Conservation (phyloP, 371 early-diverging fungal genomes). For the Apophysomyces sp. region DNA sequence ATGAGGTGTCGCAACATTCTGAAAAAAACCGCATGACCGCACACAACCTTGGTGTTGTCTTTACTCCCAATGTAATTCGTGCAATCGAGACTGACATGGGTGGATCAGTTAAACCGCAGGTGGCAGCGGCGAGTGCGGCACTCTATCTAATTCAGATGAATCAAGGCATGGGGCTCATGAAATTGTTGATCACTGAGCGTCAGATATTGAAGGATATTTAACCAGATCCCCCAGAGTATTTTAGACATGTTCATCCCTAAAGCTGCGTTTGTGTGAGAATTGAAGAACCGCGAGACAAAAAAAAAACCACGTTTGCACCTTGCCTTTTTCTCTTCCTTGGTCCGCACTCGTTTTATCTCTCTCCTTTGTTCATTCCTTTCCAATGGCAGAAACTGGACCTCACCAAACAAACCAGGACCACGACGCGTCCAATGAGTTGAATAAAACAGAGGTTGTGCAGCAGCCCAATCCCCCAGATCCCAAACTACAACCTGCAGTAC, state of each 20-base stretch:
- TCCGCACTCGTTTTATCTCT: background rate
- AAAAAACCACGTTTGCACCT: background rate
- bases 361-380: background rate
- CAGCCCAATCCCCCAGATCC: background rate
- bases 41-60: constrained; percentile 84
- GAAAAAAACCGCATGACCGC: constrained; percentile 78
- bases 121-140: constrained; percentile 18
- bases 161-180: constrained; percentile 16
- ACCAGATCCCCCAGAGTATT: background rate
- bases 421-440: background rate
- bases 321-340: background rate
- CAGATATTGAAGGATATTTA: background rate
- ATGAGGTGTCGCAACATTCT: constrained; percentile 56
- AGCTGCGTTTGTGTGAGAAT: background rate
- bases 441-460: no score
- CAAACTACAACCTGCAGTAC: background rate
- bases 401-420: background rate
- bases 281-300: constrained; percentile 2
- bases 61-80: constrained; percentile 83
- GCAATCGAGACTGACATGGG: constrained; percentile 28
- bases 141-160: constrained; percentile 20
- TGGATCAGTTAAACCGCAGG: constrained; percentile 9
- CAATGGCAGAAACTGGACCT: background rate
- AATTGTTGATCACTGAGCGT: constrained; percentile 8
- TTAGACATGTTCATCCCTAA: background rate